Conservation (phyloP, 139 green algal species). For the Tetraselmis chui region DNA sequence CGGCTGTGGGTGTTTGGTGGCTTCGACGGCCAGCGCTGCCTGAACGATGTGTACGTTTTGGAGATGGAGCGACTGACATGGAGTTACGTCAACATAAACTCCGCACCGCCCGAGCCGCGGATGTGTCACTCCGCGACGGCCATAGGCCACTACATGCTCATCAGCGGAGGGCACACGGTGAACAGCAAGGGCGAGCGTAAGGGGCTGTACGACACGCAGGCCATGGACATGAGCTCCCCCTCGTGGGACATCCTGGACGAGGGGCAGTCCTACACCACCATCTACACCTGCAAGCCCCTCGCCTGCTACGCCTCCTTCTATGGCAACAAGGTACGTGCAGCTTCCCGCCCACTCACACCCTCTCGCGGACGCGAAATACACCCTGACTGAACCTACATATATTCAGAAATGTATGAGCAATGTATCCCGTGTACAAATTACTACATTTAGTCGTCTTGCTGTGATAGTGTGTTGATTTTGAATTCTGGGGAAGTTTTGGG, state of each 20-base stretch:
- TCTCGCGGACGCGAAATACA: too few species aligned
- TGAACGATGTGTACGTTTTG: conserved; percentile 18
- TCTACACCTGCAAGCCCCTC: conserved; percentile 14
- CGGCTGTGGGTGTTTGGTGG: conserved; percentile 46
- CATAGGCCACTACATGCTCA: conserved; percentile 5
- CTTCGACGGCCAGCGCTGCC: conserved; percentile 10
- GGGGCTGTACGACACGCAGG: neutral
- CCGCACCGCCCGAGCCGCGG: neutral
- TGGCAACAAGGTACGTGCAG: conserved; percentile 42
- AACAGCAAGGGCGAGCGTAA: neutral
- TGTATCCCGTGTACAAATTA: too few species aligned
- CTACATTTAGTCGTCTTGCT: too few species aligned
- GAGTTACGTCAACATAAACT: conserved; percentile 5
- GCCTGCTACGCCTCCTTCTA: conserved; percentile 45
- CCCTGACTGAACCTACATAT: too few species aligned
- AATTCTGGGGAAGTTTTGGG: too few species aligned
- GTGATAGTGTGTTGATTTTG: too few species aligned
- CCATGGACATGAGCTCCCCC: conserved; percentile 4
- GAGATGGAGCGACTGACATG: conserved; percentile 18
- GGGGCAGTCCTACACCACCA: conserved; percentile 23
- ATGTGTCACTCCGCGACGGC: conserved; percentile 4
- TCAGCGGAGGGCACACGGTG: conserved; percentile 1
- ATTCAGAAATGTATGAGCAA: too few species aligned
- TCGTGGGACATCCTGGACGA: conserved; percentile 63
- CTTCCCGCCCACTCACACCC: too few species aligned